Evolutionary conservation across 352 stramenopile genomes (phyloP), one percentile per base, ranked within the genome.

Genomic region (Phytophthora quininea): DNA sequence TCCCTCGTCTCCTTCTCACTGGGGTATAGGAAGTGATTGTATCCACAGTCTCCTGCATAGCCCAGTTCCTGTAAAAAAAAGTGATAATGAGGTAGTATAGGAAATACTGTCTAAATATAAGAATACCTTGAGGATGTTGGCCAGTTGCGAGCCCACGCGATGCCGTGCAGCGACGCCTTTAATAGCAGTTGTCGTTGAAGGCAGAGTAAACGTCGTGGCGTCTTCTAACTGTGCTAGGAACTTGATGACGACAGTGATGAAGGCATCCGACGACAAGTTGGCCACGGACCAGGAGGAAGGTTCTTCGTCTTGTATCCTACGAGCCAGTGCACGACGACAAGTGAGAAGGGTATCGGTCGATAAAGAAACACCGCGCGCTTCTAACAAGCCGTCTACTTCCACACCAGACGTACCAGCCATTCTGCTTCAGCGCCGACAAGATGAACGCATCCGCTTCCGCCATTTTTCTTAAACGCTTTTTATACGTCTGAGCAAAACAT

Each of bases 1-100:
- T 72, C 79, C 10, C 84, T 79, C 54, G 90, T 93, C 49, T 94
- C 84, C 55, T 89, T 89, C 71, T 94, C 90, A 15, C 62, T 93
- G 15, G 90, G 90, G 64, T 97, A 97, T 61, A 97, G 63, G 48
- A 97, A 92, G 66, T 95, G 80, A 58, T 96, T 95, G 71, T 97
- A 97, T 0, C 90, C 88, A 56, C 87, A 96, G 52, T 97, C 88
- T 14, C 87, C 86, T 19, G 74, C 76, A 63, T 92, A 97, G 4
- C 90, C 90, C 11, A 93, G 71, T 27, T 91, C 81, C 87, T 95
- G n/a, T 5, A 6, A 53, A 35, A 15, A n/a, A 51, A 12, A n/a
- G 46, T 31, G 19, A 59, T 32, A 58, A 45, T 29, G 64, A 50
- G 45, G 64, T 54, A 38, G 45, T 29, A 42, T 27, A 58, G 38